Percentiles rank a stretch among this genome's conserved stretches.
Evolutionary conservation across 805 yeast species (phyloP).

Genomic region (Grigorovia transvaalensis): DNA sequence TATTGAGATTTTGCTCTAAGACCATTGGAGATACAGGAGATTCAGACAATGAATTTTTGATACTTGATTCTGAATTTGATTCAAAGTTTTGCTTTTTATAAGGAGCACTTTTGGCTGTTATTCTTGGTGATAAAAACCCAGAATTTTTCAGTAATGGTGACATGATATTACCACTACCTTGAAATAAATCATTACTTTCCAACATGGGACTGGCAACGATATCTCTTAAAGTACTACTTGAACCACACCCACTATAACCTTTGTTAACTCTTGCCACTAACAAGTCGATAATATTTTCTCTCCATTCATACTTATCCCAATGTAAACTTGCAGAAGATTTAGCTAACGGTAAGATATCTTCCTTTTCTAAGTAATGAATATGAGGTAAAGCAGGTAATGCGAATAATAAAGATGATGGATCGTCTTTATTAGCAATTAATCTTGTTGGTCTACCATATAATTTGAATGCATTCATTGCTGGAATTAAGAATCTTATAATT

Average conservation of each 20-base stretch:
- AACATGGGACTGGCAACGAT: slow-evolving; percentile 44
- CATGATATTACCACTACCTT: slow-evolving; percentile 1
- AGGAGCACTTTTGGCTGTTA: neutral
- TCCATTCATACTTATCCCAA: slow-evolving; percentile 60
- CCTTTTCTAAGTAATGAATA: slow-evolving; percentile 49
- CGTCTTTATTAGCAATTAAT: slow-evolving; percentile 47
- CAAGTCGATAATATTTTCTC: slow-evolving; percentile 41
- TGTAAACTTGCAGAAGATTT: slow-evolving; percentile 27
- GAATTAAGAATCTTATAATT: slow-evolving; percentile 58
- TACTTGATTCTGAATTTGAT: neutral
- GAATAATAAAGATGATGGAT: slow-evolving; percentile 48
- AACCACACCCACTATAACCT: slow-evolving; percentile 77
- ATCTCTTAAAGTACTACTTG: slow-evolving; percentile 49
- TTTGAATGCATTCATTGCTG: slow-evolving; percentile 58
- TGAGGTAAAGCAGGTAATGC: slow-evolving; percentile 69
- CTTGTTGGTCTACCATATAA: slow-evolving; percentile 66
- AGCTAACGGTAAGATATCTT: slow-evolving; percentile 42
- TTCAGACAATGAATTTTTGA: neutral
- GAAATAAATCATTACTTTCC: slow-evolving; percentile 28
- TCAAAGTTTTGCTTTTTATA: neutral
- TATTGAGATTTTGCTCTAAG: neutral
- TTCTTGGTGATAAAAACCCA: slow-evolving; percentile 1
- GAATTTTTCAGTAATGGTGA: slow-evolving; percentile 3
- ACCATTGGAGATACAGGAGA: slow-evolving; percentile 1
- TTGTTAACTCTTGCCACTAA: slow-evolving; percentile 41